Percentiles rank a stretch among this genome's conserved stretches.
These are phyloP conservation scores for Coniochaeta sp. DNA, from an alignment of 2,329 filamentous ascomycete species.

Conservation along the genomic window DNA sequence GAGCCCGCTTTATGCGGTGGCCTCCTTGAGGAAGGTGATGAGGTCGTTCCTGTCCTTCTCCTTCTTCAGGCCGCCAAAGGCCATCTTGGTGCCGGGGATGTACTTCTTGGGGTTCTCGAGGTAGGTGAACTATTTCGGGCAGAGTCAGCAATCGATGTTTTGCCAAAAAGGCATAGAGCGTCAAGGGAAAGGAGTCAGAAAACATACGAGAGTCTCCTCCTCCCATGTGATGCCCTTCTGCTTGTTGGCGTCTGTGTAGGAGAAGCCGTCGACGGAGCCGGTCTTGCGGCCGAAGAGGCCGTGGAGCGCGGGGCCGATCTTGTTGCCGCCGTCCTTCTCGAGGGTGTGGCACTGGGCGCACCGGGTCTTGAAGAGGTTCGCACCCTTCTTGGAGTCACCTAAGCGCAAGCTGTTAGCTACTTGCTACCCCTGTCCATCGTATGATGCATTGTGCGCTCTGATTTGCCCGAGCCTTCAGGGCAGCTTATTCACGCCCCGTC, in stretches of 20 bases:
- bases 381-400: conserved; percentile 96
- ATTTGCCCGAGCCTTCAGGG: neutral
- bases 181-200: conserved; percentile 8
- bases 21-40: conserved; percentile 77
- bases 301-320: conserved; percentile 95
- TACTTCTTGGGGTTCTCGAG: conserved; percentile 99
- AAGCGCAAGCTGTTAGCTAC: conserved; percentile 14
- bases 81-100: conserved; percentile 99
- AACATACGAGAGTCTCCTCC: conserved; percentile 70
- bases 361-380: conserved; percentile 97
- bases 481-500: neutral
- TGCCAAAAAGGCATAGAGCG: neutral
- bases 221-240: conserved; percentile 87
- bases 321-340: conserved; percentile 86
- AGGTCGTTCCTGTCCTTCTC: conserved; percentile 98
- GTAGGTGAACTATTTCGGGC: conserved; percentile 69
- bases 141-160: neutral
- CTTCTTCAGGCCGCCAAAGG: conserved; percentile 99
- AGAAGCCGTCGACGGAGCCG: conserved; percentile 83
- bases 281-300: conserved; percentile 97
- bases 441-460: neutral
- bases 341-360: conserved; percentile 99
- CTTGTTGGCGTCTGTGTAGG: conserved; percentile 99
- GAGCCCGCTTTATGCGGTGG: conserved; percentile 58
- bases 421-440: conserved; percentile 7